Conservation (phyloP, 495 filamentous ascomycete genomes). For the Peziza echinospora region DNA sequence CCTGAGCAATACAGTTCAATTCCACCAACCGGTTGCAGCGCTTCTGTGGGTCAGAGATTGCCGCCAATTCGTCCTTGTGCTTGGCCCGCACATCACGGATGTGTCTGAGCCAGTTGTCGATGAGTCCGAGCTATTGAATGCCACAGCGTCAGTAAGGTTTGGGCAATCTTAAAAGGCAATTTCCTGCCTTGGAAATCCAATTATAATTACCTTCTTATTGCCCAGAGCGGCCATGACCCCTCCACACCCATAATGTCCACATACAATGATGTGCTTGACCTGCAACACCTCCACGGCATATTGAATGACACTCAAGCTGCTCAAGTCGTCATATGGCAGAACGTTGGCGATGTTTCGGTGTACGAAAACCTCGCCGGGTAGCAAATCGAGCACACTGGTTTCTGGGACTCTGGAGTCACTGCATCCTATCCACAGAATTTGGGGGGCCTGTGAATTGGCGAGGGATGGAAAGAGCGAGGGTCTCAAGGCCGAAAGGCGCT, state of each 20-base stretch:
- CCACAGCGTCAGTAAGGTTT: no score
- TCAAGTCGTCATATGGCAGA: conserved; percentile 35
- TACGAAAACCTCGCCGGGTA: conserved; percentile 37
- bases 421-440: conserved; percentile 45
- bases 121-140: conserved; percentile 34
- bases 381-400: conserved; percentile 35
- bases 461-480: conserved; percentile 36
- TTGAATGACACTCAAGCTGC: conserved; percentile 40
- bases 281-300: conserved; percentile 37
- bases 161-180: no score
- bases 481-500: conserved; percentile 26
- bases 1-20: conserved; percentile 37
- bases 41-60: conserved; percentile 24
- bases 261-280: conserved; percentile 25
- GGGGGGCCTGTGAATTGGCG: conserved; percentile 30
- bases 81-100: conserved; percentile 37
- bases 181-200: no score
- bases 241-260: conserved; percentile 42
- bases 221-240: conserved; percentile 41
- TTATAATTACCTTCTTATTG: conserved; percentile 28
- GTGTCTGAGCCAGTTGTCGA: conserved; percentile 42
- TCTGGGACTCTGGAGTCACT: conserved; percentile 41
- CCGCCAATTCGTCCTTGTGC: conserved; percentile 34
- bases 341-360: conserved; percentile 47
- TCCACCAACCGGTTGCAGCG: conserved; percentile 37